Percentiles rank a stretch among this genome's conserved stretches.
Conservation (phyloP, 257 asterid genomes). For the Jasminum sambac region DNA sequence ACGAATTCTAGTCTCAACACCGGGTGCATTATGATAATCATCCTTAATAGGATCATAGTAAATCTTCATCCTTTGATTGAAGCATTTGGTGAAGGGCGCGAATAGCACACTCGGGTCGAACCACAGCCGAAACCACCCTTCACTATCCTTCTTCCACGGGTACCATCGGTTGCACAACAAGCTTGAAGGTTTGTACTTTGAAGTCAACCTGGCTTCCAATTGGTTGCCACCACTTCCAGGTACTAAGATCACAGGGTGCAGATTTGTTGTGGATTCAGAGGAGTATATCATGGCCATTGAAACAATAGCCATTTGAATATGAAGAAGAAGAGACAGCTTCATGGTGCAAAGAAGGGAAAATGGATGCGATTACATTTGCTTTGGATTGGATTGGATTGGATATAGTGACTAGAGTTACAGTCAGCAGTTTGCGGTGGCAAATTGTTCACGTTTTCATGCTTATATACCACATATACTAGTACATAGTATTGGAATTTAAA, state of each 20-base stretch:
- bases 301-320: slow-evolving; percentile 23
- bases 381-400: not conserved
- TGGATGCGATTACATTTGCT: not conserved
- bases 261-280: slow-evolving; percentile 25
- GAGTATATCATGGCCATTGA: slow-evolving; percentile 38
- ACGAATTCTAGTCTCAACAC: slow-evolving; percentile 76
- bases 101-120: slow-evolving; percentile 67
- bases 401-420: not conserved
- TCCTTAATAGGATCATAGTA: slow-evolving; percentile 50
- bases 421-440: slow-evolving; percentile 26
- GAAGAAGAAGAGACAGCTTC: not conserved
- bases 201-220: slow-evolving; percentile 71
- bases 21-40: slow-evolving; percentile 88
- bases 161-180: slow-evolving; percentile 59
- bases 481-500: not conserved
- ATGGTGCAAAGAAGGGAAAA: not conserved
- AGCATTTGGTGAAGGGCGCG: slow-evolving; percentile 74
- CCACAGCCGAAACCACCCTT: slow-evolving; percentile 95
- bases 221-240: slow-evolving; percentile 97
- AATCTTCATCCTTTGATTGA: slow-evolving; percentile 67
- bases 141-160: slow-evolving; percentile 51
- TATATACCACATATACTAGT: not conserved
- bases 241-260: slow-evolving; percentile 64
- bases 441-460: slow-evolving; percentile 12
- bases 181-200: slow-evolving; percentile 67